Evolutionary conservation across 1,139 yeast genomes (phyloP), one percentile per base, ranked within the genome.

Genomic region (Yamadazyma siamensis): DNA sequence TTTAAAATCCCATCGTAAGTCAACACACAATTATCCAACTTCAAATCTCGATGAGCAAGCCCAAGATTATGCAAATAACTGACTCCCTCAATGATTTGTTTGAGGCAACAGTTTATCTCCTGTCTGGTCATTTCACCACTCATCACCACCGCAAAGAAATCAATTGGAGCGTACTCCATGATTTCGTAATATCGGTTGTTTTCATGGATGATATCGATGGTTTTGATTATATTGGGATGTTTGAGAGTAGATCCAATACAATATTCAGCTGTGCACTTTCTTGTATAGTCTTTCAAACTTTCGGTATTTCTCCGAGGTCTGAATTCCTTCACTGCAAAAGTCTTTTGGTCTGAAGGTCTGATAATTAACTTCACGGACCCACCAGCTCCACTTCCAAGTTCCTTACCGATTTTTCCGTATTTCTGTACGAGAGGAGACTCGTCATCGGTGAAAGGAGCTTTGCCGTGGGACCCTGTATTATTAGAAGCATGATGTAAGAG

Each of bases 131-230:
- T 88, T 46, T 81, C 77, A 25, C 95, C 95, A 31, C 95, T 83
- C 99, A 94, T 94, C 24, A 94, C 98, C 28, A 91, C 89, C 2
- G 96, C 95, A 62, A 94, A 94, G 54, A 89, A 83, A 59, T 94
- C 99, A 37, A 83, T 84, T 13, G 96, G 96, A 36, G 96, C 94
- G 54, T 86, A 94, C 55, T 94, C 98, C 98, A 94, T 91, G 29
- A 94, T 89, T 57, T 94, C 96, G 55, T 80, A 91, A 52, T 86
- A 86, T 44, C 88, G 77, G 39, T 80, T 85, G 44, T 80, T 81
- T 49, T 88, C 96, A 49, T 86, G 84, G 35, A 89, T 78, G 23
- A 91, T 87, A 54, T 94, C 98, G 37, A 91, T 73, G 0, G 98
- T 91, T 55, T 89, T 94, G 48, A 91, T 88, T 43, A 91, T 80